Evolutionary conservation across 805 yeast species (phyloP).

Genomic region (Kodamaea kakaduensis): DNA sequence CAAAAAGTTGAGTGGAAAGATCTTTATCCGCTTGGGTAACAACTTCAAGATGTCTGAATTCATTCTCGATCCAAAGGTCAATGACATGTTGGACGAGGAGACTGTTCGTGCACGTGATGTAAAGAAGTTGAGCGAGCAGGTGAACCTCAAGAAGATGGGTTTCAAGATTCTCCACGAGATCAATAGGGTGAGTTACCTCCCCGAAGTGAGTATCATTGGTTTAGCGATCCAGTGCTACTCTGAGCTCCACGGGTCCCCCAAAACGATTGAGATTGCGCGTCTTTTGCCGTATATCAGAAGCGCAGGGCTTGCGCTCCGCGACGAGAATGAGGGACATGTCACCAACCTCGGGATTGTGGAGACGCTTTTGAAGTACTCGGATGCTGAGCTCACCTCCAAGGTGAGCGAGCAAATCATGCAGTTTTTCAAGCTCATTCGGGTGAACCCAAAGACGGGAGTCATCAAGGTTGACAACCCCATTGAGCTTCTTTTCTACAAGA

Average conservation of each 20-base stretch:
- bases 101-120: no score
- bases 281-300: conserved; percentile 30
- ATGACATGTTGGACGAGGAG: conserved; percentile 11
- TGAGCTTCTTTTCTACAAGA: conserved; percentile 56
- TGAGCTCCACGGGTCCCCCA: conserved; percentile 17
- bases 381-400: conserved; percentile 21
- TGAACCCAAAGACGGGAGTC: conserved; percentile 19
- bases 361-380: conserved; percentile 16
- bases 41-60: conserved; percentile 27
- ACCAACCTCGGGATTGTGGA: conserved; percentile 22
- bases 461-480: conserved; percentile 45
- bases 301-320: conserved; percentile 18
- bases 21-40: conserved; percentile 34
- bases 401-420: conserved; percentile 24
- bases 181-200: conserved; percentile 46
- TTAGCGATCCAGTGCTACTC: conserved; percentile 31
- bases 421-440: conserved; percentile 25
- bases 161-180: conserved; percentile 51
- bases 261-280: conserved; percentile 18
- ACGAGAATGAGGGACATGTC: conserved; percentile 19
- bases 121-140: no score
- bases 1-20: conserved; percentile 31
- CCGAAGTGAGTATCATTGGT: conserved; percentile 54
- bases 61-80: conserved; percentile 10
- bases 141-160: conserved; percentile 47